These are phyloP conservation scores for Trichophyton rubrum DNA, from an alignment of 2,329 filamentous ascomycete species.

Conservation along the genomic window DNA sequence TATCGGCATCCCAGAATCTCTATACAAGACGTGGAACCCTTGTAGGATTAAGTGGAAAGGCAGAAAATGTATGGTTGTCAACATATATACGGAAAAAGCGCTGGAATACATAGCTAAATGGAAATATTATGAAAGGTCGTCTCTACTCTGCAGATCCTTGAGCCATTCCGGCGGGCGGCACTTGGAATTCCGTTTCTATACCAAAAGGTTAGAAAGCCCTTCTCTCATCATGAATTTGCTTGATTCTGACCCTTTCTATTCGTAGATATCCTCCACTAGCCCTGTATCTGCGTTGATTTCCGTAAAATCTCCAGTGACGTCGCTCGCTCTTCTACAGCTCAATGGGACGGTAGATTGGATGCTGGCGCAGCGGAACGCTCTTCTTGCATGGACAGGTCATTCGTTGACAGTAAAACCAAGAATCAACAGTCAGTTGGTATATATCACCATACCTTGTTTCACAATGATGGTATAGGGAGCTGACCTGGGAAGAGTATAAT, in stretches of 20 bases:
- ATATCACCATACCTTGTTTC: background rate
- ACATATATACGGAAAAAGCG: background rate
- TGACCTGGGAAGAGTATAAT: conserved; percentile 49
- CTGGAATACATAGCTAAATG: conserved; percentile 1
- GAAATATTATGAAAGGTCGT: conserved; percentile 47
- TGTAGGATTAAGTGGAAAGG: conserved; percentile 76
- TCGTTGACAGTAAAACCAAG: conserved; percentile 64
- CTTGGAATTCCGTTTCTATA: conserved; percentile 91
- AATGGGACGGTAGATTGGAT: conserved; percentile 96
- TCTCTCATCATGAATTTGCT: background rate
- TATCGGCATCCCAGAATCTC: conserved; percentile 85
- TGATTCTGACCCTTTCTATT: background rate
- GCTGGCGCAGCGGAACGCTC: conserved; percentile 69
- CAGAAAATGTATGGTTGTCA: conserved; percentile 59
- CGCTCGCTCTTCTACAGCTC: conserved; percentile 75
- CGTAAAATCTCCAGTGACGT: conserved; percentile 73
- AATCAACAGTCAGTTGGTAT: conserved; percentile 57
- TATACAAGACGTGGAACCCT: conserved; percentile 87
- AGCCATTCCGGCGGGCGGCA: conserved; percentile 65
- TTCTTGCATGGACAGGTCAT: conserved; percentile 95
- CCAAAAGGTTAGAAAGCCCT: conserved; percentile 43
- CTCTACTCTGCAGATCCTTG: conserved; percentile 77
- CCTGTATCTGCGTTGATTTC: conserved; percentile 81
- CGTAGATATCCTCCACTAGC: conserved; percentile 66
- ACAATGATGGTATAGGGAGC: conserved; percentile 12